These are phyloP conservation scores for Magnolia officinalis DNA, from an alignment of 164 flowering plant genomes.

Conservation along the genomic window DNA sequence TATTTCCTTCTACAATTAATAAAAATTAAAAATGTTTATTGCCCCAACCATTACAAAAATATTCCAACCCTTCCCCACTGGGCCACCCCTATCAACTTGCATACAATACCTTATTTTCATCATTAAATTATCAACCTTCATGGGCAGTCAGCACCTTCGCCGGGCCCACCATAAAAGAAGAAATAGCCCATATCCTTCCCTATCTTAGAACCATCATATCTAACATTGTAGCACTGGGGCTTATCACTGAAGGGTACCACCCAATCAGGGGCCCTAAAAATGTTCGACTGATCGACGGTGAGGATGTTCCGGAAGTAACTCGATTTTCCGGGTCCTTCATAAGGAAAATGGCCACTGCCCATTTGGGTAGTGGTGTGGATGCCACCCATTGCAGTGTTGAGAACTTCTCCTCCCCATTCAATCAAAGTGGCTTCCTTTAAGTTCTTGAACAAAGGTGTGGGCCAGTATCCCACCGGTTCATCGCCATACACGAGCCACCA, in stretches of 20 bases:
- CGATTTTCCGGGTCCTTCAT: slow-evolving; percentile 6
- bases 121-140: background rate
- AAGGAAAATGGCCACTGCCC: slow-evolving; percentile 18
- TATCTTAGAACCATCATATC: background rate
- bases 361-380: slow-evolving; percentile 14
- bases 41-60: no score
- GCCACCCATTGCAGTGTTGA: background rate
- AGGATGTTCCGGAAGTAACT: slow-evolving; percentile 5
- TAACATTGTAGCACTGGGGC: slow-evolving; percentile 6
- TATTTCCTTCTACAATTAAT: no score
- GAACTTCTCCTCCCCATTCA: slow-evolving; percentile 12
- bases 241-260: background rate
- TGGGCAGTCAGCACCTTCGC: slow-evolving; percentile 5
- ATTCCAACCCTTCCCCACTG: no score
- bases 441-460: slow-evolving; percentile 7
- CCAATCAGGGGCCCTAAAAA: background rate
- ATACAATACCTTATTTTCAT: no score
- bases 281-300: slow-evolving; percentile 1
- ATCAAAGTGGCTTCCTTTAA: background rate
- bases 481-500: slow-evolving; percentile 13
- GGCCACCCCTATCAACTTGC: no score
- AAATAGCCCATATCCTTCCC: background rate
- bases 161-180: slow-evolving; percentile 15
- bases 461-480: slow-evolving; percentile 12
- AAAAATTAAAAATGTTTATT: no score